Evolutionary conservation across 495 filamentous ascomycete species (phyloP).

Genomic region (Acidiella bohemica): DNA sequence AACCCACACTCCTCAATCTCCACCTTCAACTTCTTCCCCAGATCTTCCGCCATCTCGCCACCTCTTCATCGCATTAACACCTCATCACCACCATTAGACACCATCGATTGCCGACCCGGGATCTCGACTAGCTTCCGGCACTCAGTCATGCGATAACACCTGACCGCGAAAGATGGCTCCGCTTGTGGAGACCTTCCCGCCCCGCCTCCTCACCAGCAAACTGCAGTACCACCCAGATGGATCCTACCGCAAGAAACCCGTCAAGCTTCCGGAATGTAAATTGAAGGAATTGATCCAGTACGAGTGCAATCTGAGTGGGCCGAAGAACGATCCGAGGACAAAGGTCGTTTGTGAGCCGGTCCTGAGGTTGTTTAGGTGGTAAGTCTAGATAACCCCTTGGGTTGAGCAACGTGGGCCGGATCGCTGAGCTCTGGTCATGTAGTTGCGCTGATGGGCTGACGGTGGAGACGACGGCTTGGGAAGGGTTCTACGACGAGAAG

Average conservation of each 20-base stretch:
- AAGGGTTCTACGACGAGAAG: slow-evolving; percentile 25
- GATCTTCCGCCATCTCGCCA: slow-evolving; percentile 32
- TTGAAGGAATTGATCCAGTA: slow-evolving; percentile 73
- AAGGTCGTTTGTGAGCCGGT: slow-evolving; percentile 58
- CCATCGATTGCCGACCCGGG: too few species aligned
- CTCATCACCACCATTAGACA: not conserved
- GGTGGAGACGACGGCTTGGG: slow-evolving; percentile 76
- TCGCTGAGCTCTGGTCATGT: not conserved
- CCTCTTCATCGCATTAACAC: not conserved
- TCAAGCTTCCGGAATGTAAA: slow-evolving; percentile 55
- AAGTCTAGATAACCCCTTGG: slow-evolving; percentile 23
- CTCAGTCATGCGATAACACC: too few species aligned
- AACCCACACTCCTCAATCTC: slow-evolving; percentile 53
- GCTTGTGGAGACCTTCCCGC: slow-evolving; percentile 41
- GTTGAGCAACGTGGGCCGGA: not conserved
- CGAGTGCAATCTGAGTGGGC: slow-evolving; percentile 51
- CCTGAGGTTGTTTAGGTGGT: slow-evolving; percentile 69
- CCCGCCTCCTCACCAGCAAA: slow-evolving; percentile 36
- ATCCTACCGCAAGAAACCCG: slow-evolving; percentile 38
- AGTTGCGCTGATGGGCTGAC: slow-evolving; percentile 57
- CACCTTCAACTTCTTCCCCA: slow-evolving; percentile 49
- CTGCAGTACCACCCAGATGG: slow-evolving; percentile 37
- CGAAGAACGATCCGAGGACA: slow-evolving; percentile 36
- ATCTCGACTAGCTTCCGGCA: too few species aligned
- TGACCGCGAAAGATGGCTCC: slow-evolving; percentile 43